Percentiles rank a stretch among this genome's conserved stretches.
phyloP scores from a whole-genome alignment of 345 rosid species.

The Euphorbia tirucalli region DNA sequence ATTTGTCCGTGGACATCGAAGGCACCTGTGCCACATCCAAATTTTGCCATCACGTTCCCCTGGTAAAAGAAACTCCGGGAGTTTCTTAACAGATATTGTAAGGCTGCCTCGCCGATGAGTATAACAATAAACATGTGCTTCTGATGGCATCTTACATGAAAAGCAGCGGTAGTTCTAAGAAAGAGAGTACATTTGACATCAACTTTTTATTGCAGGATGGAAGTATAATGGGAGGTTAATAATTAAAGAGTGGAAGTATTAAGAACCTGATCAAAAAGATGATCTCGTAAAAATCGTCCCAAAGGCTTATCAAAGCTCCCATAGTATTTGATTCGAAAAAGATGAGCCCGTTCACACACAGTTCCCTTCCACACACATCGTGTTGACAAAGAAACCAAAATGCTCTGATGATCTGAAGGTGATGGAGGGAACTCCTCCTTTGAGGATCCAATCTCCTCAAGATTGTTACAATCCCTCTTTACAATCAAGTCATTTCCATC shows the following conservation, averaged over 20 bases:
- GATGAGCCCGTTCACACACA: slow-evolving; percentile 87
- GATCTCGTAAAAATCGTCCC: slow-evolving; percentile 83
- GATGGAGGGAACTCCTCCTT: slow-evolving; percentile 90
- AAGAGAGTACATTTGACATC: slow-evolving; percentile 14
- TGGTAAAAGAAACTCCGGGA: slow-evolving; percentile 59
- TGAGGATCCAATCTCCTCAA: slow-evolving; percentile 37
- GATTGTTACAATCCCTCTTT: slow-evolving; percentile 32
- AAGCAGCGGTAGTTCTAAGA: slow-evolving; percentile 55
- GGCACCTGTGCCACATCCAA: slow-evolving; percentile 99
- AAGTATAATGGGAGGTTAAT: slow-evolving; percentile 6
- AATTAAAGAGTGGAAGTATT: not conserved
- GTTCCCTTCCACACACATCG: slow-evolving; percentile 97
- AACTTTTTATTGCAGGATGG: not conserved
- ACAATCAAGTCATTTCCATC: slow-evolving; percentile 10
- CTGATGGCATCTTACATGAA: slow-evolving; percentile 88
- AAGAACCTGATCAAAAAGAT: slow-evolving; percentile 79
- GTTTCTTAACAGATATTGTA: slow-evolving; percentile 89
- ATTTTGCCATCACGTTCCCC: slow-evolving; percentile 90
- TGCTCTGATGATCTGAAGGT: slow-evolving; percentile 91
- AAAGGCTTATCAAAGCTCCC: slow-evolving; percentile 91
- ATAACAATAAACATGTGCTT: slow-evolving; percentile 94
- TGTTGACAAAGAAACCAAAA: slow-evolving; percentile 87
- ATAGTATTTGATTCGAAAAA: slow-evolving; percentile 89
- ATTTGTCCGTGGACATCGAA: slow-evolving; percentile 67
- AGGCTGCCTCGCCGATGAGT: slow-evolving; percentile 94